Evolutionary conservation across 192 early-diverging fungal species (phyloP).

Genomic region (Entophlyctis helioformis): DNA sequence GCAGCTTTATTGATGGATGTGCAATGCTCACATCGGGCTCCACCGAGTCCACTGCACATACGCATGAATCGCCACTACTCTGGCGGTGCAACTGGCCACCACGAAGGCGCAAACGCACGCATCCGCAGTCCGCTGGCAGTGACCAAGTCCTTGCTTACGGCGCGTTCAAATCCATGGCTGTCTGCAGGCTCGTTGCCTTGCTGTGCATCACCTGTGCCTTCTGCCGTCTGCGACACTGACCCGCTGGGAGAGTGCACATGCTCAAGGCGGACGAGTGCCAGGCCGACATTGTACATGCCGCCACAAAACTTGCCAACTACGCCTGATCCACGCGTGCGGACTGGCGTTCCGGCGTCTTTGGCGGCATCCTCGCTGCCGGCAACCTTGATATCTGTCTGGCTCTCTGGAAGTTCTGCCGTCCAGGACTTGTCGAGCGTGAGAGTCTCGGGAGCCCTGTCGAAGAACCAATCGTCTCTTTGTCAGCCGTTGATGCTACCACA

Average conservation of each 20-base stretch:
- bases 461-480: too few species aligned
- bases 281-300: constrained; percentile 62
- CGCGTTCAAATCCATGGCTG: too few species aligned
- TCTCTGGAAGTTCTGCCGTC: constrained; percentile 5
- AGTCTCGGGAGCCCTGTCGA: constrained; percentile 18
- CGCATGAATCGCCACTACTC: not conserved
- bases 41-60: too few species aligned
- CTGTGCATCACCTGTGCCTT: not conserved
- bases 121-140: constrained; percentile 6
- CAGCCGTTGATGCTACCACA: too few species aligned
- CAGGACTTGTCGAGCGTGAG: constrained; percentile 19
- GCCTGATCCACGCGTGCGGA: not conserved
- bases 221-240: not conserved
- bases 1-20: too few species aligned
- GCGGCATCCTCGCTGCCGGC: too few species aligned
- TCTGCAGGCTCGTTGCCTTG: not conserved
- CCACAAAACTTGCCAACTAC: constrained; percentile 54
- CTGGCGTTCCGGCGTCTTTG: too few species aligned
- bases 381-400: constrained; percentile 15
- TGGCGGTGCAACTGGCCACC: constrained; percentile 8
- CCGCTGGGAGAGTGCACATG: constrained; percentile 4
- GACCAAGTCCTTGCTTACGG: not conserved
- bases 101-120: constrained; percentile 12
- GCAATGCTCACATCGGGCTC: too few species aligned
- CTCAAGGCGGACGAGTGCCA: constrained; percentile 80